Conservation (phyloP, 352 stramenopile species). For the Poterioochromonas sp. region DNA sequence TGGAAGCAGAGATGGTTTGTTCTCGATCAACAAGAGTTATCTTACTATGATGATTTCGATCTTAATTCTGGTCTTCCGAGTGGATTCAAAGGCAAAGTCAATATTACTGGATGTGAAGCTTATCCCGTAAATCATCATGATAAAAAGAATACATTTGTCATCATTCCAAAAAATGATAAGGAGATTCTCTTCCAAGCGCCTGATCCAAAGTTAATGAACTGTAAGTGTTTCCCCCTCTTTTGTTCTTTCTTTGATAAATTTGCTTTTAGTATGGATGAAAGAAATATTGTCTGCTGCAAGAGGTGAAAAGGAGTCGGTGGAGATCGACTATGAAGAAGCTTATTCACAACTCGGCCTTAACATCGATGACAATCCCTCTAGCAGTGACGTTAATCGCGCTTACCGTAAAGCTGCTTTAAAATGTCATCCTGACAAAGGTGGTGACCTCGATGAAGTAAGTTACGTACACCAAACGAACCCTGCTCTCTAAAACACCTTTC, state of each 20-base stretch:
- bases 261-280: neutral
- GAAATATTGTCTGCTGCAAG: neutral
- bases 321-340: neutral
- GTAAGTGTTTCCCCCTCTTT: neutral
- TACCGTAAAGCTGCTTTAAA: conserved; percentile 32
- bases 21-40: neutral
- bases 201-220: neutral
- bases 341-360: neutral
- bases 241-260: neutral
- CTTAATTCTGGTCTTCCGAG: neutral
- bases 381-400: conserved; percentile 71
- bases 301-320: neutral
- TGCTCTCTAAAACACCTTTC: neutral
- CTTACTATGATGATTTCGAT: conserved; percentile 26
- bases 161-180: neutral
- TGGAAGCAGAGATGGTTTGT: conserved; percentile 29
- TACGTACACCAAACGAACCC: neutral
- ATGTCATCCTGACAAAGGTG: conserved; percentile 79
- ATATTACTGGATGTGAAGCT: neutral
- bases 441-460: conserved; percentile 51
- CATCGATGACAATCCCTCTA: neutral
- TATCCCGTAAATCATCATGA: neutral
- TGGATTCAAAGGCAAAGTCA: neutral
- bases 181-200: neutral
- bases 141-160: neutral